Evolutionary conservation across 2,329 filamentous ascomycete species (phyloP).

Genomic region (Dactylellina cionopaga): DNA sequence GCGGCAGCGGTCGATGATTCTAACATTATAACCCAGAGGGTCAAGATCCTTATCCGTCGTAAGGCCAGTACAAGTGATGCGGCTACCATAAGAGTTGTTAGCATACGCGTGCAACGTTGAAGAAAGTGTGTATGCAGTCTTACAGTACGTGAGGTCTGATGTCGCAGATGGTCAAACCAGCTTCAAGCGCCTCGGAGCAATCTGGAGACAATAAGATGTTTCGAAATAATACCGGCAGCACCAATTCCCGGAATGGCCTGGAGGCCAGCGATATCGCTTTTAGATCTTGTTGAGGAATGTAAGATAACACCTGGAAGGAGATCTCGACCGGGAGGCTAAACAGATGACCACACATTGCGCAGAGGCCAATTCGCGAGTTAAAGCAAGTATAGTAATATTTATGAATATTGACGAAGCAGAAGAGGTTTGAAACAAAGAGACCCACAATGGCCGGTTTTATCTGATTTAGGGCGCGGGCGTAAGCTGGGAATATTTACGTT

Average conservation of each 20-base stretch:
- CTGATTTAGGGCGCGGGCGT: no score
- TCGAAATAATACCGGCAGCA: not conserved
- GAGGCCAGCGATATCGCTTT: not conserved
- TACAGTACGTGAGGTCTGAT: not conserved
- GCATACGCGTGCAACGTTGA: not conserved
- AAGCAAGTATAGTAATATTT: no score
- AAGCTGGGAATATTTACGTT: no score
- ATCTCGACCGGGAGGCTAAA: not conserved
- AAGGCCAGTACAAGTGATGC: not conserved
- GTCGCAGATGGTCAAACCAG: not conserved
- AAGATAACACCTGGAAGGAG: not conserved
- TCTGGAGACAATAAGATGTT: not conserved
- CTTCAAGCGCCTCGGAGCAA: not conserved
- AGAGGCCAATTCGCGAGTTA: no score
- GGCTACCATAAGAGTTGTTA: no score
- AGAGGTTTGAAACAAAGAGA: no score
- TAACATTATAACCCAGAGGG: not conserved
- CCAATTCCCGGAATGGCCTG: not conserved
- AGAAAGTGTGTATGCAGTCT: not conserved
- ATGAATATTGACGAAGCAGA: no score
- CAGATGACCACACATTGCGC: no score
- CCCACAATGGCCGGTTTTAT: no score
- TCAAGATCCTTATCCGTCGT: not conserved
- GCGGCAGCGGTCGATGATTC: not conserved
- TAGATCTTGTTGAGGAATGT: not conserved